Evolutionary conservation across 169 alveolate species (phyloP).

Genomic region (Cystoisospora suis): DNA sequence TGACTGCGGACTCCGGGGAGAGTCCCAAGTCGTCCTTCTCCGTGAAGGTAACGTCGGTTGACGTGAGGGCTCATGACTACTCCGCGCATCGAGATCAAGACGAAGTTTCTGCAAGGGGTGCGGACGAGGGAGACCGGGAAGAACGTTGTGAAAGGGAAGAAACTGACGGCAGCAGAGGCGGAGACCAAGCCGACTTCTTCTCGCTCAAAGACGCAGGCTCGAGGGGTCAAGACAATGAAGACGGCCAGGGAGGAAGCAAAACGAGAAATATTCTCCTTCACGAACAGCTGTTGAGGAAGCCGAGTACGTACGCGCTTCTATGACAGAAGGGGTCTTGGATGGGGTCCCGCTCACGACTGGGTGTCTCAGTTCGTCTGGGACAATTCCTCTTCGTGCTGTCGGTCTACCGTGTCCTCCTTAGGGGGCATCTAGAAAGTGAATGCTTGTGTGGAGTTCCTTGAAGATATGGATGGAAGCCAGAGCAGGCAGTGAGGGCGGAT

Average conservation of each 20-base stretch:
- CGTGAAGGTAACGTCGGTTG: no score
- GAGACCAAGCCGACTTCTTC: background rate
- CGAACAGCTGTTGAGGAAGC: constrained; percentile 51
- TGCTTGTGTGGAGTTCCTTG: no score
- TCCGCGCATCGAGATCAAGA: background rate
- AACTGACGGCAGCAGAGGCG: background rate
- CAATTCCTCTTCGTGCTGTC: no score
- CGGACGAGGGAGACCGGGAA: background rate
- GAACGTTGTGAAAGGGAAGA: constrained; percentile 7
- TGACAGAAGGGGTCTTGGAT: no score
- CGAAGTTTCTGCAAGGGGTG: background rate
- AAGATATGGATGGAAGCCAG: no score
- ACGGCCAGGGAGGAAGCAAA: background rate
- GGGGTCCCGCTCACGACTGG: no score
- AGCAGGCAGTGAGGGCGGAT: no score
- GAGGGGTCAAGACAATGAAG: background rate
- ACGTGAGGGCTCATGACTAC: no score
- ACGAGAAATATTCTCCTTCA: background rate
- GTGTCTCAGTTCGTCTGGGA: no score
- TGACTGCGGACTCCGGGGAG: background rate
- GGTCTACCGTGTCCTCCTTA: no score
- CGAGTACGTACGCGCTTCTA: background rate
- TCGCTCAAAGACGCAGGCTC: background rate
- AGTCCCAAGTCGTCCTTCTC: background rate
- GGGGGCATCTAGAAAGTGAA: no score